Percentiles rank a stretch among this genome's conserved stretches.
Evolutionary conservation across 2,329 filamentous ascomycete species (phyloP).

Genomic region (Talaromyces sp.): DNA sequence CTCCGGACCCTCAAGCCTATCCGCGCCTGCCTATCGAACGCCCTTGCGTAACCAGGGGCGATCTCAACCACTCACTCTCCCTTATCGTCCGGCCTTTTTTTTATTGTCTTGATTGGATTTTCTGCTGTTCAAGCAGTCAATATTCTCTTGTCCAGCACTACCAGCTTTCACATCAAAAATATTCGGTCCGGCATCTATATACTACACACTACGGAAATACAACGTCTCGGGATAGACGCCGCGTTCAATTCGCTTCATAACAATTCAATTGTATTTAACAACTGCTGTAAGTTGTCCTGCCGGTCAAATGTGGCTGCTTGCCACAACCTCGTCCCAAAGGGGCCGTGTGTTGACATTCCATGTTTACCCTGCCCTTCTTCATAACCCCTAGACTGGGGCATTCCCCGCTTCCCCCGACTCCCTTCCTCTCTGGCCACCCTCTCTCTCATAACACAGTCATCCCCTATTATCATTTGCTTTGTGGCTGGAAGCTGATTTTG

Average conservation of each 20-base stretch:
- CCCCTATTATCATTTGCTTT: background rate
- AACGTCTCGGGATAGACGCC: background rate
- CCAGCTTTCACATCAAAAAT: background rate
- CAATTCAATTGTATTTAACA: background rate
- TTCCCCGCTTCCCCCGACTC: conserved; percentile 10
- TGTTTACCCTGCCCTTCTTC: conserved; percentile 11
- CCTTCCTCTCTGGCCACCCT: conserved; percentile 1
- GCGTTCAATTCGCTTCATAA: background rate
- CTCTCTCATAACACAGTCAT: background rate
- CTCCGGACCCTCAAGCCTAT: conserved; percentile 13
- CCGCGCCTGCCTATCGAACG: conserved; percentile 15
- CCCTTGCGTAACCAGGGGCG: conserved; percentile 18
- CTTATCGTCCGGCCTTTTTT: background rate
- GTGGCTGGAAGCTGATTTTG: conserved; percentile 2
- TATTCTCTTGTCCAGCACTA: background rate
- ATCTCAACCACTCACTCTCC: background rate
- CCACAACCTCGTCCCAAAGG: conserved; percentile 4
- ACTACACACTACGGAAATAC: background rate
- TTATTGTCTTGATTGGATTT: background rate
- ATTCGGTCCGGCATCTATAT: background rate
- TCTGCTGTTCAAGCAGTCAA: background rate
- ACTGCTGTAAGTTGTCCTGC: background rate
- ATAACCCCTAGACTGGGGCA: conserved; percentile 6
- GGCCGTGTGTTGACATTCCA: conserved; percentile 13
- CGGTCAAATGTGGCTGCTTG: background rate